A percentile compares a stretch with the other conserved stretches of the same genome.
phyloP scores from a whole-genome alignment of 108 stramenopile genomes.

The Nitzschia palea region DNA sequence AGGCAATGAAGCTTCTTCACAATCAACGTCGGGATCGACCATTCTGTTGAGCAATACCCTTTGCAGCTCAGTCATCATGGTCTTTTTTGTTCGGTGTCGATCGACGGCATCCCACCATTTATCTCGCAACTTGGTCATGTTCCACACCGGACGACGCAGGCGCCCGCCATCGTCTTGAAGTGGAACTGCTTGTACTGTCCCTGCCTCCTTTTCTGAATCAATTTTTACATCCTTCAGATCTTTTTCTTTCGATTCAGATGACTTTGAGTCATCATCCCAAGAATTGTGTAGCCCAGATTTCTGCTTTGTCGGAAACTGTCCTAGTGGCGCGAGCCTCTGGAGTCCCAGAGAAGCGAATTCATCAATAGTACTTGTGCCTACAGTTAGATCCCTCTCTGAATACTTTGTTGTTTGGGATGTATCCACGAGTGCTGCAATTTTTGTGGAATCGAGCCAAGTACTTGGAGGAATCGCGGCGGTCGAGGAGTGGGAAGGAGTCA shows the following conservation, averaged over 20 bases:
- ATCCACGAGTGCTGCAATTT: not conserved
- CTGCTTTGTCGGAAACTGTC: too few species aligned
- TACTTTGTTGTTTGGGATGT: not conserved
- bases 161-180: not conserved
- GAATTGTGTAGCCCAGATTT: not conserved
- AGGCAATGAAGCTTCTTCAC: too few species aligned
- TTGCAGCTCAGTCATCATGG: not conserved
- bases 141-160: not conserved
- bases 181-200: not conserved
- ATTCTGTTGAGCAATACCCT: not conserved
- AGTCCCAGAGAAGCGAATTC: too few species aligned
- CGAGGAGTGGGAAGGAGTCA: not conserved
- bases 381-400: too few species aligned
- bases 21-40: not conserved
- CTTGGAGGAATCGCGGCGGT: not conserved
- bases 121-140: constrained; percentile 38
- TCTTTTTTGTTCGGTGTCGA: constrained; percentile 2
- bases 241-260: not conserved
- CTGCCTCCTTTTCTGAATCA: not conserved
- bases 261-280: not conserved
- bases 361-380: too few species aligned
- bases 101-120: constrained; percentile 46
- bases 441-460: not conserved
- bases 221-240: not conserved
- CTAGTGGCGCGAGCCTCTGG: too few species aligned